Base-by-base conservation (phyloP, 2,329 filamentous ascomycete species). In the Meredithiella fracta region DNA sequence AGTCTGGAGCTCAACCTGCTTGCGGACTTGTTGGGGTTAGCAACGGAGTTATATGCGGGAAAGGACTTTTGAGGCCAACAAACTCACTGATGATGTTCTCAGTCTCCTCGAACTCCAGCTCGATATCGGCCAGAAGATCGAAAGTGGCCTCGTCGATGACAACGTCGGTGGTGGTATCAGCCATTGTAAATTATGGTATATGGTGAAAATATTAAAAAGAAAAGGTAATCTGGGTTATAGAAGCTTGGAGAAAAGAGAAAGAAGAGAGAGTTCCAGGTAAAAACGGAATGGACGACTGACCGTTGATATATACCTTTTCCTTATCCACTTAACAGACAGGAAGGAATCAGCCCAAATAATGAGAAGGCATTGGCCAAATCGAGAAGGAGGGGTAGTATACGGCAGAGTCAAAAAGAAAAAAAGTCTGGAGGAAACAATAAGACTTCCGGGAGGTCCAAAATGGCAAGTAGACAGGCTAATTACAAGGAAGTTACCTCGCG, bases 91-190 rank as follows among this genome's bases (percentile, higher is more conserved):
- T 83, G 67, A 94, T 83, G 37, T 83, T 75, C 70, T 96, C 89
- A 37, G 82, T 81, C 63, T 90, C 80, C 59, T 90, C 82, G 64
- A 95, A 94, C 61, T 94, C 84, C 62, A 81, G 77, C 73, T 95
- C 87, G 61, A 96, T 75, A 57, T 83, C 77, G 58, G 80, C 78
- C 61, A 97, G 80, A 67, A 91, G 79, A 69, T 88, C 84, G 69
- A 87, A 90, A 58, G 76, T 77, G 60, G 83, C 70, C 15, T 53
- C 56, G 53, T 52, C 22, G 47, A 56, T 22, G 23, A 44, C 37
- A 20, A 66, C 62, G 51, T 66, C 65, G 60, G 63, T 62, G 20
- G 7, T 44, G 20, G 40, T 44, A 7, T 17, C 20, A 64, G 66
- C 67, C 68, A 69, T 69, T 58, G 50, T 65, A 61, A 47, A 53